Evolutionary conservation across 2,329 filamentous ascomycete species (phyloP), one percentile per base, ranked within the genome.

Genomic region (Cylindrodendrum hubeiense): DNA sequence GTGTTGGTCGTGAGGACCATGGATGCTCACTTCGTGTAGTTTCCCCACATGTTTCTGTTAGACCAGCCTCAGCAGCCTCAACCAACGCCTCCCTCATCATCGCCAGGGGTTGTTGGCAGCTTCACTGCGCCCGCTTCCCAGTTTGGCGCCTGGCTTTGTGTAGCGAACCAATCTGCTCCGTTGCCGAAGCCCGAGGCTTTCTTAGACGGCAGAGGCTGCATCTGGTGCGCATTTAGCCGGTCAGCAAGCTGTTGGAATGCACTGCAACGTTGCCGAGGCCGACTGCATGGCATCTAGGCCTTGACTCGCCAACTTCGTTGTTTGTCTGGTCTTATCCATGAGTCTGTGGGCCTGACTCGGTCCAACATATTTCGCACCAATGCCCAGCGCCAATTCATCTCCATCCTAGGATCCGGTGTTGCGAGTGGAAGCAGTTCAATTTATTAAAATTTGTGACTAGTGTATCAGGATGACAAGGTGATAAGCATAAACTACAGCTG

Each of bases 211-310:
- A 10, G 24, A 15, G 5, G 24, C 24, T 52, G 13, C 50, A 50
- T 21, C 39, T 28, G 49, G n/a, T 22, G 21, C 22, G 49, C 19
- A 63, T 63, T 63, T 63, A 63, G 41, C 60, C 60, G 60, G 47
- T 26, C 13, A 28, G 17, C 9, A 15, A 34, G 34, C 9, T 21
- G 5, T 37, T 46, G 28, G 19, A 10, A 39, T 22, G 22, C n/a
- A 33, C 53, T 46, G 58, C 52, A 51, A 61, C 39, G 44, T 54
- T 66, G 47, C 39, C 19, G 17, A 30, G 39, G 55, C n/a, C 21
- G 43, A 17, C 53, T 8, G 22, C 37, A 39, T 50, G 43, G 41
- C 66, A 57, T 68, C 22, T 63, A 57, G 17, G 17, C n/a, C 33
- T 54, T 8, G 17, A 8, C 15, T 39, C 37, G 8, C 37, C 37